These are phyloP conservation scores for Fusarium pseudocircinatum DNA, from an alignment of 2,329 filamentous ascomycete species.

Conservation along the genomic window DNA sequence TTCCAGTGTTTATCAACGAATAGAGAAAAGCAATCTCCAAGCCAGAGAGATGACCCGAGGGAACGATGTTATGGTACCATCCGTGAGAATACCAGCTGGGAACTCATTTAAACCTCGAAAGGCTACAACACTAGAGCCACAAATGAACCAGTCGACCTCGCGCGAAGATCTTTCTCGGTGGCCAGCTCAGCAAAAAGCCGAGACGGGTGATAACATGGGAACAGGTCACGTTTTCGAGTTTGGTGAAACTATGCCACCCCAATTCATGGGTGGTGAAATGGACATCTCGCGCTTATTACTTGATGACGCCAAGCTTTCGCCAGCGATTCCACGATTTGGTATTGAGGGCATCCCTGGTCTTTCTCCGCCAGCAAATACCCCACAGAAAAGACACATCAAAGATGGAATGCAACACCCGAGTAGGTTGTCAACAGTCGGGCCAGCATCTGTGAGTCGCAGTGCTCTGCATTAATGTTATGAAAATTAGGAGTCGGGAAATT, in stretches of 20 bases:
- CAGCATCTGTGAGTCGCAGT: conserved; percentile 4
- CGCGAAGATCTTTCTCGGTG: conserved; percentile 60
- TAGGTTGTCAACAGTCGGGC: conserved; percentile 4
- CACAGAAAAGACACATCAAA: conserved; percentile 22
- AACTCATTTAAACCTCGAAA: conserved; percentile 55
- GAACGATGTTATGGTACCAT: conserved; percentile 61
- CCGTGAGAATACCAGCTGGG: conserved; percentile 60
- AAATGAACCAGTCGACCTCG: conserved; percentile 53
- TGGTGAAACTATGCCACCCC: conserved; percentile 52
- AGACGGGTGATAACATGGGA: conserved; percentile 43
- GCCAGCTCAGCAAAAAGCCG: conserved; percentile 49
- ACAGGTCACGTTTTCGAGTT: conserved; percentile 54
- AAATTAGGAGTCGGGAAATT: conserved; percentile 38
- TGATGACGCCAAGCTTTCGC: conserved; percentile 57
- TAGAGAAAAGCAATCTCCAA: conserved; percentile 64
- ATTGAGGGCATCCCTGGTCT: conserved; percentile 40
- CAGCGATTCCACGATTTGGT: conserved; percentile 39
- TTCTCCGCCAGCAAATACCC: conserved; percentile 34
- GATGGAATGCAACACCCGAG: conserved; percentile 26
- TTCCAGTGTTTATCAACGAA: conserved; percentile 64
- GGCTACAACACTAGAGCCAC: conserved; percentile 51
- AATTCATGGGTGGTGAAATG: conserved; percentile 65
- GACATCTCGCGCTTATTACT: conserved; percentile 68
- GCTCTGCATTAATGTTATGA: conserved; percentile 26
- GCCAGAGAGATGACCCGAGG: conserved; percentile 53